A percentile compares a stretch with the other conserved stretches of the same genome.
Conservation (phyloP, 192 early-diverging fungal species). For the Entomortierella lignicola region DNA sequence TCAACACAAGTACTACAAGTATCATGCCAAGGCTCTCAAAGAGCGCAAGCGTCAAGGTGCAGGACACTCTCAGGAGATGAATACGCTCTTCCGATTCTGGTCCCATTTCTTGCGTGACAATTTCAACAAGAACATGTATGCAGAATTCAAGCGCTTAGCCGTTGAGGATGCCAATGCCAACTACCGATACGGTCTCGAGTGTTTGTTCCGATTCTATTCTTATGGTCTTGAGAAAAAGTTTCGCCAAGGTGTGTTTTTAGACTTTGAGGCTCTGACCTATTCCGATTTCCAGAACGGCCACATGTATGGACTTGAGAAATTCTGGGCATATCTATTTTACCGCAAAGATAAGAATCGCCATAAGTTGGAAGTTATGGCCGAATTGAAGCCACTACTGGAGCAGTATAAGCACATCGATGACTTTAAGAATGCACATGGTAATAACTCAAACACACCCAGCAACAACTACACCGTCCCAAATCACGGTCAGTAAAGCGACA, state of each 20-base stretch:
- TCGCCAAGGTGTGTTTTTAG: constrained; percentile 84
- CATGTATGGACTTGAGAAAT: constrained; percentile 94
- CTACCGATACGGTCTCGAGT: constrained; percentile 97
- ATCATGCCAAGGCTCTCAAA: constrained; percentile 90
- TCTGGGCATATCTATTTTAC: constrained; percentile 95
- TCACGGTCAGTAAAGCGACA: constrained; percentile 18
- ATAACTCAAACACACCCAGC: constrained; percentile 46
- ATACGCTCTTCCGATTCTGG: constrained; percentile 98
- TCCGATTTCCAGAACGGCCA: constrained; percentile 79
- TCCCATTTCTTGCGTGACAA: constrained; percentile 97
- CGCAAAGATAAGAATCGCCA: constrained; percentile 84
- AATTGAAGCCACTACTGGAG: constrained; percentile 66
- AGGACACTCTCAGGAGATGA: constrained; percentile 96
- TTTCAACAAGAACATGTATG: constrained; percentile 94
- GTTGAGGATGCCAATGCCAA: constrained; percentile 87
- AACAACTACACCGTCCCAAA: constrained; percentile 51
- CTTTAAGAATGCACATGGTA: constrained; percentile 51
- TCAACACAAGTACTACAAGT: constrained; percentile 97
- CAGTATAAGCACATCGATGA: constrained; percentile 66
- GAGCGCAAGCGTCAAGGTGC: constrained; percentile 92
- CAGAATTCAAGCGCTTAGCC: constrained; percentile 90
- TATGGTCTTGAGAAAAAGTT: constrained; percentile 94
- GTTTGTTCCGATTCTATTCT: constrained; percentile 96
- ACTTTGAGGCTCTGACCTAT: constrained; percentile 88
- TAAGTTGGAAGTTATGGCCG: constrained; percentile 66